A percentile compares a stretch with the other conserved stretches of the same genome.
phyloP scores from a whole-genome alignment of 441 rosid genomes.

The Metrosideros polymorpha region DNA sequence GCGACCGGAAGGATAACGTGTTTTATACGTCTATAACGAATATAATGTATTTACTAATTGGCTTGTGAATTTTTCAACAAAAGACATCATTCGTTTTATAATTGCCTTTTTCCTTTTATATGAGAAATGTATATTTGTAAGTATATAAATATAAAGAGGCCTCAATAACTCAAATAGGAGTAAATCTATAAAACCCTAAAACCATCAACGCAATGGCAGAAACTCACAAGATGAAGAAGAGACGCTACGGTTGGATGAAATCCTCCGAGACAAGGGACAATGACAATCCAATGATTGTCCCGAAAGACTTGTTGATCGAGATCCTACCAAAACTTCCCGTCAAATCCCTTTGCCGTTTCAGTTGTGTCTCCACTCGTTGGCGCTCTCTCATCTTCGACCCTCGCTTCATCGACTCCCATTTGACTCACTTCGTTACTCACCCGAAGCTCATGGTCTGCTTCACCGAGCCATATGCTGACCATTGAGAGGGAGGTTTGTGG shows the following conservation, averaged over 20 bases:
- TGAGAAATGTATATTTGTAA: background rate
- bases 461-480: background rate
- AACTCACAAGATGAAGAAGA: too few relatives aligned
- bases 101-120: too few relatives aligned
- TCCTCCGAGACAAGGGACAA: background rate
- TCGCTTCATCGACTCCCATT: background rate
- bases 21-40: background rate
- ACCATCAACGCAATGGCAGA: too few relatives aligned
- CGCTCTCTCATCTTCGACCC: background rate
- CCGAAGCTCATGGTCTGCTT: background rate
- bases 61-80: background rate
- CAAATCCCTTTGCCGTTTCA: background rate
- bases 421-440: background rate
- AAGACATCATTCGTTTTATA: background rate
- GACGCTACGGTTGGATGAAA: background rate
- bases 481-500: background rate
- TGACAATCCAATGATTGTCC: background rate
- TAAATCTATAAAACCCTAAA: too few relatives aligned
- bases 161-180: too few relatives aligned
- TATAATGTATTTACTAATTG: background rate
- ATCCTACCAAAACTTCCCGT: background rate
- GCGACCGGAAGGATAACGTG: too few relatives aligned
- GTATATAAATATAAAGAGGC: too few relatives aligned
- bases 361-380: background rate
- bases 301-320: background rate